Evolutionary conservation across 495 filamentous ascomycete species (phyloP), one percentile per base, ranked within the genome.

Genomic region (Xylaria intraflava): DNA sequence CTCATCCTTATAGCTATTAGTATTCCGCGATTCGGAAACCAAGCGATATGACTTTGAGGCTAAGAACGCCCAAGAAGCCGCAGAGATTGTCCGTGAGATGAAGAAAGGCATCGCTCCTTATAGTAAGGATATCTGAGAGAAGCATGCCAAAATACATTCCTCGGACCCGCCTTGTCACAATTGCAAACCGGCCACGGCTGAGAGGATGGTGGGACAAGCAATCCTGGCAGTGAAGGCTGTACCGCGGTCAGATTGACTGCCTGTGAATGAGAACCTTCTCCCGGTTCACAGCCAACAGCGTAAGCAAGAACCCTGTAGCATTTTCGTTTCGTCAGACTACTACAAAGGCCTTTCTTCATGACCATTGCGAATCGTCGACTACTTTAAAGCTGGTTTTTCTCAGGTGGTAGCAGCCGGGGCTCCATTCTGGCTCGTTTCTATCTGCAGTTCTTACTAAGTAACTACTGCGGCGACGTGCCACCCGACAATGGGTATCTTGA

Each of bases 41-140:
- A 97, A 98, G 74, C 75, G 90, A 57, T 98, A 98, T 72, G 93
- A 98, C 64, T 98, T 97, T 72, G 92, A 97, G 68, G 88, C 92
- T 12, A 81, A 78, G 55, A 90, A 78, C 61, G 73, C 77, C 1
- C 79, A 82, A 26, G 89, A 94, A 64, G 92, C 92, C n/a, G 76
- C 79, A 23, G 89, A 93, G 65, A 89, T 98, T 66, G 91, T 96
- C 35, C 79, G 76, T 46, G 93, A 95, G 72, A 86, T 96, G 54
- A 90, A 82, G 70, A 86, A 80, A 65, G 85, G 81, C 30, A 79
- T 84, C 17, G 74, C 77, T 7, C 79, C 78, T 16, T 83, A 81
- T 20, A 66, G 62, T 39, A 62, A 62, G 52, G 64, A 66, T 12
- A 59, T 61, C 17, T 64, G 47, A 51, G 10, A 12, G 9, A 27